Percentiles rank a stretch among this genome's conserved stretches.
Conservation (phyloP, 768 basidiomycete species). For the Vararia minispora region DNA sequence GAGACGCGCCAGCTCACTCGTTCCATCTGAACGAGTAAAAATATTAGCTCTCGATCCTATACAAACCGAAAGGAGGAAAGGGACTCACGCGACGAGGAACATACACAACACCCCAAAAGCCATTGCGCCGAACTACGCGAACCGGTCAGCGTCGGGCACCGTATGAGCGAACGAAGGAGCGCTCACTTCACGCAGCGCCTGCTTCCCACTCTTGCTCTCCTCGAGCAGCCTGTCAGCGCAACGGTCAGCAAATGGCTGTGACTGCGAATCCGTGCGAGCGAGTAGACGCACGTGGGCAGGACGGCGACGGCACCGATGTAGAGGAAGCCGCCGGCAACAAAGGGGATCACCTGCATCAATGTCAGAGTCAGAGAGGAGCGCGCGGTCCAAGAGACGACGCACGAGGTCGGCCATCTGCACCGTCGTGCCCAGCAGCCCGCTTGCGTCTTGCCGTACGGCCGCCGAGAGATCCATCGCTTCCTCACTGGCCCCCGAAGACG, state of each 20-base stretch:
- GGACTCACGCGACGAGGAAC: constrained; percentile 82
- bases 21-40: constrained; percentile 49
- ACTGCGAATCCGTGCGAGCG: constrained; percentile 5
- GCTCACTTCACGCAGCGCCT: constrained; percentile 83
- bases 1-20: no score
- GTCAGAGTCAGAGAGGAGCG: constrained; percentile 12
- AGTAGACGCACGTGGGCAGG: constrained; percentile 63
- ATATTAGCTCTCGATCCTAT: constrained; percentile 9
- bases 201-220: constrained; percentile 79
- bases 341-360: constrained; percentile 63
- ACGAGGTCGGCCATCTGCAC: constrained; percentile 72
- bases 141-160: constrained; percentile 9
- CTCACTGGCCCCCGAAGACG: constrained; percentile 30
- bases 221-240: constrained; percentile 56
- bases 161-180: not conserved
- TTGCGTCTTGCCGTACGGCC: constrained; percentile 63
- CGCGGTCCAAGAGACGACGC: constrained; percentile 21
- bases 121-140: constrained; percentile 79
- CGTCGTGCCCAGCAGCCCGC: constrained; percentile 78
- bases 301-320: constrained; percentile 93
- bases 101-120: constrained; percentile 84
- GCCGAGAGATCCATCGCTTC: constrained; percentile 54
- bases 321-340: constrained; percentile 85
- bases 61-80: constrained; percentile 7
- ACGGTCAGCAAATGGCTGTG: constrained; percentile 1